These are phyloP conservation scores for Candida sanyaensis DNA, from an alignment of 1,139 yeast species.

Conservation along the genomic window DNA sequence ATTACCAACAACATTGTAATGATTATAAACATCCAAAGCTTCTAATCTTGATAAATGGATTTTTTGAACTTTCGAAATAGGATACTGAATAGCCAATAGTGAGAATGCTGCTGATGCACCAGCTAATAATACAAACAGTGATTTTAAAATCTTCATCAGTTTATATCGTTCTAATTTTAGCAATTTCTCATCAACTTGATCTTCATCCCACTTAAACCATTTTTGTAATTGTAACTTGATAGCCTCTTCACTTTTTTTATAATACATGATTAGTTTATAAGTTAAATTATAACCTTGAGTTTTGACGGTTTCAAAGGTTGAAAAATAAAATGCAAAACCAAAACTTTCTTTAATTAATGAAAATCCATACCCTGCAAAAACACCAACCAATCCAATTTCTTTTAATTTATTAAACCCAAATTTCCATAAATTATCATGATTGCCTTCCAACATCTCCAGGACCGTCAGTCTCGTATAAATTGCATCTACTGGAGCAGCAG, in stretches of 20 bases:
- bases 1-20: conserved; percentile 2
- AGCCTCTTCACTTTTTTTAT: conserved; percentile 36
- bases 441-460: conserved; percentile 68
- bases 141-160: conserved; percentile 56
- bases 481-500: conserved; percentile 94
- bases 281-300: conserved; percentile 62
- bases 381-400: conserved; percentile 80
- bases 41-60: conserved; percentile 79
- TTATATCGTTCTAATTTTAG: conserved; percentile 37
- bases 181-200: conserved; percentile 31
- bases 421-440: conserved; percentile 72
- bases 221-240: conserved; percentile 23
- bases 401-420: conserved; percentile 69
- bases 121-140: conserved; percentile 76
- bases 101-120: conserved; percentile 88
- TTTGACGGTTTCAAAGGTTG: conserved; percentile 82
- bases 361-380: conserved; percentile 84
- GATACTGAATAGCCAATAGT: conserved; percentile 78
- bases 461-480: conserved; percentile 80
- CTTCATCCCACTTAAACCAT: conserved; percentile 21
- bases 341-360: conserved; percentile 77
- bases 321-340: conserved; percentile 86
- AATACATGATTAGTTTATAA: conserved; percentile 60
- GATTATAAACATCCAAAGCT: conserved; percentile 67
- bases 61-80: conserved; percentile 76